These are phyloP conservation scores for Hypoxylon sp. DNA, from an alignment of 2,329 filamentous ascomycete genomes.

Conservation along the genomic window DNA sequence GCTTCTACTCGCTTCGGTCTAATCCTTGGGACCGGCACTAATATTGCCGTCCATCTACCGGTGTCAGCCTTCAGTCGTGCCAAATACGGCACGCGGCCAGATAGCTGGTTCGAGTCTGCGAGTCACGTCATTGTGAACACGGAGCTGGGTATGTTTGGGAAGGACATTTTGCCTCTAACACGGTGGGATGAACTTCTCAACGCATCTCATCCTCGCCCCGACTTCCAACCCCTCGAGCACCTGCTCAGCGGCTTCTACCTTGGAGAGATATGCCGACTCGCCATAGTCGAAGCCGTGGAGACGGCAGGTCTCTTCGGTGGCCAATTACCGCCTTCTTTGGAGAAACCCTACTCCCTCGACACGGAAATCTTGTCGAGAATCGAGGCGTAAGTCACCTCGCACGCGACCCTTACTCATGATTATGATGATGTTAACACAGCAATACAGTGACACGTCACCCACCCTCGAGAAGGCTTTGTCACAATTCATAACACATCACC, in stretches of 20 bases:
- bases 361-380: constrained; percentile 68
- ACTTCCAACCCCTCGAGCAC: constrained; percentile 53
- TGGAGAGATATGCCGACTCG: constrained; percentile 69
- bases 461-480: constrained; percentile 55
- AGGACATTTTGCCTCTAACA: constrained; percentile 65
- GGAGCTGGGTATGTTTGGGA: constrained; percentile 72
- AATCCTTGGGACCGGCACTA: constrained; percentile 73
- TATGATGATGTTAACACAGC: no score
- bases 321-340: constrained; percentile 62
- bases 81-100: constrained; percentile 66
- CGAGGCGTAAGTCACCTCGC: constrained; percentile 57
- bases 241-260: constrained; percentile 72
- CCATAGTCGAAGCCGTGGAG: constrained; percentile 66
- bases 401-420: no score
- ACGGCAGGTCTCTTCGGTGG: constrained; percentile 64
- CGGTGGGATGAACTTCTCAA: constrained; percentile 67
- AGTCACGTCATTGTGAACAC: constrained; percentile 73
- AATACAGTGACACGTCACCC: constrained; percentile 54
- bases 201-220: constrained; percentile 55
- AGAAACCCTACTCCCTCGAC: constrained; percentile 63
- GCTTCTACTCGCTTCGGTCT: constrained; percentile 68
- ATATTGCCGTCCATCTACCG: constrained; percentile 71
- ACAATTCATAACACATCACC: constrained; percentile 61
- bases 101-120: constrained; percentile 64
- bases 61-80: constrained; percentile 61